Evolutionary conservation across 176 grass and related monocot species (phyloP).

Genomic region (Pontederia paniculata): DNA sequence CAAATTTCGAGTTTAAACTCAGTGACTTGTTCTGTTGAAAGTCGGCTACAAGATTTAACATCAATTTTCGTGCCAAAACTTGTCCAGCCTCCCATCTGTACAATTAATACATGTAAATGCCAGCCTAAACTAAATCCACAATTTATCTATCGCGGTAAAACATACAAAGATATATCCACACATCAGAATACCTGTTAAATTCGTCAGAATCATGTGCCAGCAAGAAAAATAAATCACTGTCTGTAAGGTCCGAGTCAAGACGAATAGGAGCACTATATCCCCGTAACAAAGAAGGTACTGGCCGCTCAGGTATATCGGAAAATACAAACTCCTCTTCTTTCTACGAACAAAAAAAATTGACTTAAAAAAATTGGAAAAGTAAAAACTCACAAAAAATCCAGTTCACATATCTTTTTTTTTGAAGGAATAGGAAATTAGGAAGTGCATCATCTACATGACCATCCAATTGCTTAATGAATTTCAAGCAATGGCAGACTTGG

Average conservation of each 20-base stretch:
- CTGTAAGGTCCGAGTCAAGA: slow-evolving; percentile 84
- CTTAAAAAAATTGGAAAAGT: background rate
- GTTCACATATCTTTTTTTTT: too few species aligned
- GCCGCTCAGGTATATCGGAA: slow-evolving; percentile 56
- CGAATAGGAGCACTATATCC: slow-evolving; percentile 88
- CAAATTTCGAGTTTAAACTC: slow-evolving; percentile 62
- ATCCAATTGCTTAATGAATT: too few species aligned
- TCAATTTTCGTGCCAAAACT: slow-evolving; percentile 80
- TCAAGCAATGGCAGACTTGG: too few species aligned
- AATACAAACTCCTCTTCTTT: slow-evolving; percentile 86
- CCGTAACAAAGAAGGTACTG: slow-evolving; percentile 85
- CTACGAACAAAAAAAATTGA: slow-evolving; percentile 26
- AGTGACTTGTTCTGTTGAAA: slow-evolving; percentile 80
- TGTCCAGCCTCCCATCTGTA: slow-evolving; percentile 97
- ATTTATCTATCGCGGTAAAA: slow-evolving; percentile 3
- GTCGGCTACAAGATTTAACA: slow-evolving; percentile 84
- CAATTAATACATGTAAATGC: slow-evolving; percentile 7
- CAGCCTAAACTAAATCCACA: slow-evolving; percentile 10
- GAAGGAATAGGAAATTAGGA: too few species aligned
- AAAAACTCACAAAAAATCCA: background rate
- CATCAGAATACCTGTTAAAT: slow-evolving; percentile 63
- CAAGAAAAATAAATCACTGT: slow-evolving; percentile 84
- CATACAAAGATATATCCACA: background rate
- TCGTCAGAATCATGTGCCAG: slow-evolving; percentile 97
- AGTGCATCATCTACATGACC: too few species aligned